Percentiles rank a stretch among this genome's conserved stretches.
phyloP scores from a whole-genome alignment of 2,329 filamentous ascomycete genomes.

The Colletotrichum godetiae region DNA sequence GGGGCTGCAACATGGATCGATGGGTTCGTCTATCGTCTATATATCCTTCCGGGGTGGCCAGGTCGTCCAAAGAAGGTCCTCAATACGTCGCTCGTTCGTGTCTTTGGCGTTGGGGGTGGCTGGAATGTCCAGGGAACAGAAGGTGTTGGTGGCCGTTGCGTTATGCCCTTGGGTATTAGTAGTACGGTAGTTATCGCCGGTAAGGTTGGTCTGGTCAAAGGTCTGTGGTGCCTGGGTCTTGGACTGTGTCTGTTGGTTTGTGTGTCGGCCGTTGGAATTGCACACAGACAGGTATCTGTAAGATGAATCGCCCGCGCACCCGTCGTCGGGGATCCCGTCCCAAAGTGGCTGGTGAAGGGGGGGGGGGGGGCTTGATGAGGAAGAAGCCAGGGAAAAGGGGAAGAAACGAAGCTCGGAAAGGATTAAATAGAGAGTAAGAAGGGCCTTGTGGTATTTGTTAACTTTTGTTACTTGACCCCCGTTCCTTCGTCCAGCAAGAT shows the following conservation, averaged over 20 bases:
- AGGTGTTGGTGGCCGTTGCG: constrained; percentile 9
- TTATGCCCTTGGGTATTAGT: constrained; percentile 24
- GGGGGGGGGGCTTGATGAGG: background rate
- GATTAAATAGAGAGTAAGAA: constrained; percentile 20
- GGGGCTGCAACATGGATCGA: constrained; percentile 20
- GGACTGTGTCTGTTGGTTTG: constrained; percentile 14
- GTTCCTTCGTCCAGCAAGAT: constrained; percentile 21
- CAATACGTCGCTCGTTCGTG: background rate
- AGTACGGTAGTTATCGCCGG: constrained; percentile 12
- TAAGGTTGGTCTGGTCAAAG: constrained; percentile 21
- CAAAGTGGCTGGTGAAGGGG: background rate
- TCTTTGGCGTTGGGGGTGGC: constrained; percentile 2
- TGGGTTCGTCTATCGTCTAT: background rate
- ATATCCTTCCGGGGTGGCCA: background rate
- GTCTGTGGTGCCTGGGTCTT: constrained; percentile 11
- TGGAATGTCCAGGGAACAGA: background rate
- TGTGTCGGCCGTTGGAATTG: constrained; percentile 9
- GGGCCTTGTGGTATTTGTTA: background rate
- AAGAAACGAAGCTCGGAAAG: background rate
- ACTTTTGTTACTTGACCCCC: background rate
- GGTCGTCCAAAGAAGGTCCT: background rate
- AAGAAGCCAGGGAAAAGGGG: constrained; percentile 1
- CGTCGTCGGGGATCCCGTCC: constrained; percentile 31
- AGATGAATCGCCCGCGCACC: constrained; percentile 23
- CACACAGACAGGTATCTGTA: constrained; percentile 3